These are phyloP conservation scores for Neurospora tetraspora DNA, from an alignment of 495 filamentous ascomycete species.

Conservation along the genomic window DNA sequence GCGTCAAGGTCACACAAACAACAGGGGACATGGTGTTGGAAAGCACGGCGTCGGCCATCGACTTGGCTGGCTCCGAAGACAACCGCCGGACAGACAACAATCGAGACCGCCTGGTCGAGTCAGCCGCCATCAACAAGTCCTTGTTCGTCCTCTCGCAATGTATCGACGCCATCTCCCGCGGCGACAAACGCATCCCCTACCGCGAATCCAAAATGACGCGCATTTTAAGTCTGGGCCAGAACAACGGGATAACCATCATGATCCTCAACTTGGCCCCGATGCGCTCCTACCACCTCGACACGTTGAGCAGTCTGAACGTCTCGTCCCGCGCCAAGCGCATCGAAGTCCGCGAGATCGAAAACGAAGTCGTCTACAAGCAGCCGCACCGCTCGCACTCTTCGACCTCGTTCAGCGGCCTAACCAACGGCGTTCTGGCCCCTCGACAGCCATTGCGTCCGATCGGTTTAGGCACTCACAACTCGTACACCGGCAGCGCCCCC, in stretches of 20 bases:
- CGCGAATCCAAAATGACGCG: conserved; percentile 96
- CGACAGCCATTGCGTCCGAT: conserved; percentile 73
- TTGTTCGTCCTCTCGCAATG: conserved; percentile 92
- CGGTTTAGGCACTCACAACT: conserved; percentile 50
- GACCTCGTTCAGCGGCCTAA: background rate
- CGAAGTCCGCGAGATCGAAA: conserved; percentile 88
- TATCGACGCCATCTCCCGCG: conserved; percentile 76
- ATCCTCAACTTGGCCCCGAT: conserved; percentile 86
- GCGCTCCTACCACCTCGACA: conserved; percentile 85
- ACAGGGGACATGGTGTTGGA: conserved; percentile 60
- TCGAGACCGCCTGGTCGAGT: conserved; percentile 86
- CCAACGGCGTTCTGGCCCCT: conserved; percentile 38
- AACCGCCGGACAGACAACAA: conserved; percentile 91
- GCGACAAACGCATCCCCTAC: conserved; percentile 73
- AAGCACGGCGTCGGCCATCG: conserved; percentile 87
- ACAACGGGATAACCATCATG: conserved; percentile 93
- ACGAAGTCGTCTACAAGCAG: conserved; percentile 76
- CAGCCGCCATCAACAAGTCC: conserved; percentile 97
- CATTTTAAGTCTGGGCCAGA: conserved; percentile 86
- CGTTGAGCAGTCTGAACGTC: conserved; percentile 86
- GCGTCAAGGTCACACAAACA: conserved; percentile 73
- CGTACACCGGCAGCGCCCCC: conserved; percentile 33
- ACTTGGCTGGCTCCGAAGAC: conserved; percentile 93
- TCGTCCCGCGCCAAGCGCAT: conserved; percentile 95
- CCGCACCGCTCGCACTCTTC: conserved; percentile 33